phyloP scores from a whole-genome alignment of 352 stramenopile species.

The Globisporangium echinulatum region DNA sequence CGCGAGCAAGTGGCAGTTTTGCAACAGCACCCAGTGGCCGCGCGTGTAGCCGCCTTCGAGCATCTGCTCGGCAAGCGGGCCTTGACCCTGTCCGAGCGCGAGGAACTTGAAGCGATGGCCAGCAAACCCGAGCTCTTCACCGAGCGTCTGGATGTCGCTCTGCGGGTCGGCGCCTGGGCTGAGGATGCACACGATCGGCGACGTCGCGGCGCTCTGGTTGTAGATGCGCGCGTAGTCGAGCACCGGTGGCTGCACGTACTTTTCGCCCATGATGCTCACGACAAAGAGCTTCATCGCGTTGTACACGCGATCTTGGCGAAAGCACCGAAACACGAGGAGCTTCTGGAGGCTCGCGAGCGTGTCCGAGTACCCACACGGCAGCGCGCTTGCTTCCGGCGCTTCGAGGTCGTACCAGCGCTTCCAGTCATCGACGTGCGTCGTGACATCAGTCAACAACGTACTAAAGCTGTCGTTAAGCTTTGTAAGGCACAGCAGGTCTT shows the following conservation, averaged over 20 bases:
- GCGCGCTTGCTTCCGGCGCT: constrained; percentile 69
- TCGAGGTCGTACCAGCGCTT: constrained; percentile 94
- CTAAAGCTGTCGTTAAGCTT: constrained; percentile 68
- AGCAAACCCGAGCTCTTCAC: constrained; percentile 88
- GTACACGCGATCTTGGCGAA: constrained; percentile 93
- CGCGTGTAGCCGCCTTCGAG: constrained; percentile 84
- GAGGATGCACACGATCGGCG: constrained; percentile 94
- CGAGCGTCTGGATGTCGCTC: constrained; percentile 91
- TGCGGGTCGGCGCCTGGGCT: constrained; percentile 92
- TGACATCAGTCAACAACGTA: constrained; percentile 45
- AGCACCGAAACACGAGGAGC: constrained; percentile 91
- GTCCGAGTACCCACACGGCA: constrained; percentile 79
- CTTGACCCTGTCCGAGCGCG: constrained; percentile 93
- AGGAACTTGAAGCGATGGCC: constrained; percentile 91
- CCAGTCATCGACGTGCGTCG: constrained; percentile 59
- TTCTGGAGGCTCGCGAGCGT: constrained; percentile 85
- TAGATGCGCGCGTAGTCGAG: constrained; percentile 93
- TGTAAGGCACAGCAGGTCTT: constrained; percentile 85
- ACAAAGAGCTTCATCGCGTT: constrained; percentile 96
- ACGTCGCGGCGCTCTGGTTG: constrained; percentile 73
- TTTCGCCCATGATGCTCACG: constrained; percentile 87
- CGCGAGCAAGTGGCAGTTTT: constrained; percentile 94
- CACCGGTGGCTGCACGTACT: constrained; percentile 93
- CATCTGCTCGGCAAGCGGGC: constrained; percentile 91
- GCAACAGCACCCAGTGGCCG: constrained; percentile 90